phyloP scores from a whole-genome alignment of 176 grass and related monocot genomes.

The Juncus inflexus region DNA sequence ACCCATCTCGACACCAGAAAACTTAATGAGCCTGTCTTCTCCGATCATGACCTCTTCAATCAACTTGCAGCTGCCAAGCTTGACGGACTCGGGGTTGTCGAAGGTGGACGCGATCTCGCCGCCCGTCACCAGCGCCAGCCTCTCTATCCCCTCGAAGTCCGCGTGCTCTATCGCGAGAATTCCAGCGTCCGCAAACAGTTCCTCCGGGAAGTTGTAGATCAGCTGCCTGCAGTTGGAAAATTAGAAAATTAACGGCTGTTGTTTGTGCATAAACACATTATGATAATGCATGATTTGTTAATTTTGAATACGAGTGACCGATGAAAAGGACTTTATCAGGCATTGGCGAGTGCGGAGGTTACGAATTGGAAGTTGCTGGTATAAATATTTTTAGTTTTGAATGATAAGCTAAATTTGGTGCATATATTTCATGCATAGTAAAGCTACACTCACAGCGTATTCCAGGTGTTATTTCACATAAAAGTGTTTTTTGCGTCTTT shows the following conservation, averaged over 20 bases:
- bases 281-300: too few species aligned
- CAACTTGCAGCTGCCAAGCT: conserved; percentile 87
- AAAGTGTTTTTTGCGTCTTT: too few species aligned
- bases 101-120: conserved; percentile 97
- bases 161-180: conserved; percentile 92
- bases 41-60: conserved; percentile 99
- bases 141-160: conserved; percentile 93
- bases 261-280: too few species aligned
- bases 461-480: too few species aligned
- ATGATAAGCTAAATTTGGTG: too few species aligned
- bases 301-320: too few species aligned
- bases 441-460: too few species aligned
- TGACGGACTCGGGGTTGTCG: conserved; percentile 90
- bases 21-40: conserved; percentile 83
- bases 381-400: too few species aligned
- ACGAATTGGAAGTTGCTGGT: too few species aligned
- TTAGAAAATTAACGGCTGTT: neutral
- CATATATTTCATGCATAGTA: too few species aligned
- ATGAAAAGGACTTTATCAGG: too few species aligned
- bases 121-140: conserved; percentile 80
- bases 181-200: conserved; percentile 90
- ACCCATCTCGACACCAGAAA: conserved; percentile 79
- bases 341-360: too few species aligned
- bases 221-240: conserved; percentile 38
- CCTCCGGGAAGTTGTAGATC: conserved; percentile 96